These are phyloP conservation scores for Pythium sp. DNA, from an alignment of 352 stramenopile genomes.

Conservation along the genomic window DNA sequence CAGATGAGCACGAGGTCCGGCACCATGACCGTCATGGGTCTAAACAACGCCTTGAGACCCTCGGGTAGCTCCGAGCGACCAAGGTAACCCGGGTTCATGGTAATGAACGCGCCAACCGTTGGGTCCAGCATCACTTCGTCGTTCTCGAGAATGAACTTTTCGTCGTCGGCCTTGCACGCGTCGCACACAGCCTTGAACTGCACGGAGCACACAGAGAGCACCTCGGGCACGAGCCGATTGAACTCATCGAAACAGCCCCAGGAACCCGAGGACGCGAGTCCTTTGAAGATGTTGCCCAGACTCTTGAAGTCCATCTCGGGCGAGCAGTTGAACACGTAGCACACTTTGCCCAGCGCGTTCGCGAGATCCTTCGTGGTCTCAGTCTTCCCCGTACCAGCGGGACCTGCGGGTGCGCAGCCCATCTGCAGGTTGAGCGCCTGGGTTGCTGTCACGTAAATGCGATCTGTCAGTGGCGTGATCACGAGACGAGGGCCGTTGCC, in stretches of 20 bases:
- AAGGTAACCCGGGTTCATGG: conserved; percentile 97
- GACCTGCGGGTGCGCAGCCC: conserved; percentile 75
- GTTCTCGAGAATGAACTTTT: conserved; percentile 93
- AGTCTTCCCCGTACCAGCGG: conserved; percentile 92
- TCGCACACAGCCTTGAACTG: conserved; percentile 97
- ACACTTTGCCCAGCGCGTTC: conserved; percentile 93
- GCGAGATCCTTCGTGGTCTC: conserved; percentile 96
- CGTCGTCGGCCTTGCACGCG: conserved; percentile 92
- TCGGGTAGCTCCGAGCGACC: conserved; percentile 93
- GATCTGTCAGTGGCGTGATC: conserved; percentile 95
- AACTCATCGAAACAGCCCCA: conserved; percentile 98
- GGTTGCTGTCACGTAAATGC: conserved; percentile 96
- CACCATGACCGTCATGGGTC: conserved; percentile 96
- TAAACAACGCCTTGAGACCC: conserved; percentile 94
- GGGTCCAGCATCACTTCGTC: conserved; percentile 91
- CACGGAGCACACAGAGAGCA: conserved; percentile 92
- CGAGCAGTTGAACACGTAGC: conserved; percentile 96
- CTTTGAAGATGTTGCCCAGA: conserved; percentile 97
- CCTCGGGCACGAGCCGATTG: conserved; percentile 93
- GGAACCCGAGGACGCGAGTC: conserved; percentile 90
- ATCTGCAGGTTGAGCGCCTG: conserved; percentile 93
- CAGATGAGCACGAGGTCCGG: conserved; percentile 95
- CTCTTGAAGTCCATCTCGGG: conserved; percentile 96
- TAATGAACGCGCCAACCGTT: conserved; percentile 94
- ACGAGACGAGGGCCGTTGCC: conserved; percentile 93